Base-by-base conservation (phyloP, 345 rosid species). In the Litchi chinensis region DNA sequence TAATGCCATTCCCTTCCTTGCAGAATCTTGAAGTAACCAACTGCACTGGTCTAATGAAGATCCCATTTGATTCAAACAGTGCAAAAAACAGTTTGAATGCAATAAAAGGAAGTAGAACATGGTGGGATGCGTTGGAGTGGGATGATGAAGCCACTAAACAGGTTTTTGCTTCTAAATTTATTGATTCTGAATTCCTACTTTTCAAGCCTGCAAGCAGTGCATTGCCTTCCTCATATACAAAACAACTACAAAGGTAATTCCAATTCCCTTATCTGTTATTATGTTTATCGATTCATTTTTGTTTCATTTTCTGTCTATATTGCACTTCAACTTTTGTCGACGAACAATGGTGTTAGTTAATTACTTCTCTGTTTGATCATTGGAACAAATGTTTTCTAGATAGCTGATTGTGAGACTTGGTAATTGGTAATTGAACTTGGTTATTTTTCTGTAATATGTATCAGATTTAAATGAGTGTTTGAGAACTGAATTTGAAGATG, bases 91-190 rank as follows among this genome's bases (percentile, higher is more conserved):
- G 32, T 37, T 59, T 57, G 26, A 28, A 16, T 19, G 46, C 39
- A 0, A 41, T 59, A 40, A 21, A 11, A 37, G 76, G 67, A 39
- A 57, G 46, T 57, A 12, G 18, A 40, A n/a, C 44, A 1, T 73
- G 76, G 76, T 73, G 76, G 70, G 24, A 39, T 16, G 5, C 18
- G 0, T 18, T 66, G 70, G 70, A 66, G 13, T 66, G 70, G 70
- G 70, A 66, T 2, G 21, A 66, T 66, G 48, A 0, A 18, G 70
- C 22, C 48, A 19, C 46, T 66, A 66, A 39, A 10, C 11, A 18
- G 2, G 65, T n/a, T 60, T 21, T 60, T 0, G 5, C 65, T 60
- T 60, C 65, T 15, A 60, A 60, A 60, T 60, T 60, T 22, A 1
- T 60, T 60, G 65, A 60, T 60, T 60, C 65, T 60, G 65, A 60